Percentiles rank a stretch among this genome's conserved stretches.
Conservation (phyloP, 345 rosid species). For the Reutealis trisperma region DNA sequence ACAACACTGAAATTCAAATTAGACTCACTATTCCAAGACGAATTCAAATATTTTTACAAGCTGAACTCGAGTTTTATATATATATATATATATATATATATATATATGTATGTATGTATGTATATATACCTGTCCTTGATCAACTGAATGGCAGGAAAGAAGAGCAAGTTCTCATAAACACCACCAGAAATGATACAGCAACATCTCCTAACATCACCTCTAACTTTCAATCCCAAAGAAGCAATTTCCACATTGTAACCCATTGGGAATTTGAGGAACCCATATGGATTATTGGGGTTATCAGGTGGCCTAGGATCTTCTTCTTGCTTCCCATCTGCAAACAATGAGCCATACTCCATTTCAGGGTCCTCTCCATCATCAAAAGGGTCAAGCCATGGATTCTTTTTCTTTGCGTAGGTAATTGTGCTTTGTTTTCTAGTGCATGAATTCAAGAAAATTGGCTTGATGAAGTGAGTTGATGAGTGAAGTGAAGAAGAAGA, state of each 20-base stretch:
- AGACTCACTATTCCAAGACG: no score
- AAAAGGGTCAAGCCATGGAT: constrained; percentile 81
- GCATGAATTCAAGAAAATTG: constrained; percentile 29
- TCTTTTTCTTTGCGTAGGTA: constrained; percentile 60
- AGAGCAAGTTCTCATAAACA: constrained; percentile 85
- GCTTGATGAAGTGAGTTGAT: constrained; percentile 13
- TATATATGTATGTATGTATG: no score
- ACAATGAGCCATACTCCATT: constrained; percentile 77
- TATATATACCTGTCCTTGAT: constrained; percentile 73
- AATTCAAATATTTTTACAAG: no score
- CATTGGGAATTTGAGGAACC: constrained; percentile 86
- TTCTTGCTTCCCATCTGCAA: constrained; percentile 81
- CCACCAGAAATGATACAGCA: constrained; percentile 86
- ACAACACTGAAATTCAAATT: no score
- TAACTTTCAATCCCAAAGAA: constrained; percentile 66
- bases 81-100: no score
- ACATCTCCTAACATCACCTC: constrained; percentile 94
- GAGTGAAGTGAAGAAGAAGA: no score
- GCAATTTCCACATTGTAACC: constrained; percentile 79
- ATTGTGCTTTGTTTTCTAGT: constrained; percentile 28
- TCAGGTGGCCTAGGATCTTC: constrained; percentile 85
- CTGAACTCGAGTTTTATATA: no score
- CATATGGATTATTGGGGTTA: constrained; percentile 77
- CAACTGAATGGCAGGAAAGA: constrained; percentile 81
- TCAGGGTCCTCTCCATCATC: constrained; percentile 74